A percentile compares a stretch with the other conserved stretches of the same genome.
Evolutionary conservation across 345 rosid species (phyloP).

Genomic region (Euphorbia peplus): DNA sequence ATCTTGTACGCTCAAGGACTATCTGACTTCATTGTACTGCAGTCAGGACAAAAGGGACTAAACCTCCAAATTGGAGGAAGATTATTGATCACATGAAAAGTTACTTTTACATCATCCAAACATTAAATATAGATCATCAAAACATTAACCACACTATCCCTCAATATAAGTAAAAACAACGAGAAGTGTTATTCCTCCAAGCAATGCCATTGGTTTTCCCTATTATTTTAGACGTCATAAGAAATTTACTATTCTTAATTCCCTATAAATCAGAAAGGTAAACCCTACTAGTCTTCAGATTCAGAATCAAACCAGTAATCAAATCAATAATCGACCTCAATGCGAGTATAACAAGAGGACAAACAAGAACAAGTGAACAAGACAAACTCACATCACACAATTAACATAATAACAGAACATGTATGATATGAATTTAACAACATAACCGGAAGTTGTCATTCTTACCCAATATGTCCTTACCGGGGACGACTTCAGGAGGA

Average conservation of each 20-base stretch:
- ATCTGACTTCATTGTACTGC: too few species aligned
- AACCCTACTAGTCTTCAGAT: not conserved
- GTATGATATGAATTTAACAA: too few species aligned
- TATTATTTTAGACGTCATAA: not conserved
- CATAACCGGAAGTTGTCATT: too few species aligned
- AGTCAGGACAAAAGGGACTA: too few species aligned
- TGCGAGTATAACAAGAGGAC: not conserved
- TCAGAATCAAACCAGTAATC: not conserved
- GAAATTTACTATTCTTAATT: not conserved
- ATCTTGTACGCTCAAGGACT: too few species aligned
- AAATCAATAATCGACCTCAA: not conserved
- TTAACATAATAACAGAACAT: too few species aligned
- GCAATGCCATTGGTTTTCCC: not conserved
- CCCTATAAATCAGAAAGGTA: not conserved
- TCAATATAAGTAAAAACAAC: not conserved
- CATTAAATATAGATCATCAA: not conserved
- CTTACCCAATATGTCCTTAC: conserved; percentile 35
- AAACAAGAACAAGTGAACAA: not conserved
- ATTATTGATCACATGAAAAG: not conserved
- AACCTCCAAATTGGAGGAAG: too few species aligned
- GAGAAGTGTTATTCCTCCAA: not conserved
- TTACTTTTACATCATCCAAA: not conserved
- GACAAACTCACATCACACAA: not conserved
- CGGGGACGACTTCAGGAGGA: conserved; percentile 76
- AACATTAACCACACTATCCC: not conserved